Conservation (phyloP, 1,139 yeast genomes). For the Yamadazyma kanchanaburiensis region DNA sequence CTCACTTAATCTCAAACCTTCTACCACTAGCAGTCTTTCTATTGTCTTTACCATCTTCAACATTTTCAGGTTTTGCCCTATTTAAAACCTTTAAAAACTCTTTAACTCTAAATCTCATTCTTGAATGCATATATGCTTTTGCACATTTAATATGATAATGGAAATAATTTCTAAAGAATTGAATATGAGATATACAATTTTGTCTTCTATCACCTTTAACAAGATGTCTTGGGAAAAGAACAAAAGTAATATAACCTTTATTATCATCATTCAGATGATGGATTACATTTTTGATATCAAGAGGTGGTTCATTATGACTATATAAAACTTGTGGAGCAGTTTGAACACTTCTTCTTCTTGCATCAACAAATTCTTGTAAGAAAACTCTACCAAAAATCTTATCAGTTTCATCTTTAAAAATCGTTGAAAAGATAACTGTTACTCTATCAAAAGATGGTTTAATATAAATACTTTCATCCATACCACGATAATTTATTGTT, state of each 20-base stretch:
- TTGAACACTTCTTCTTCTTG: constrained; percentile 92
- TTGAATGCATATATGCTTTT: constrained; percentile 95
- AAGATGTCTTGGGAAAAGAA: constrained; percentile 71
- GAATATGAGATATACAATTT: constrained; percentile 83
- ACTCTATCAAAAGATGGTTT: constrained; percentile 95
- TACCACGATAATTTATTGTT: constrained; percentile 81
- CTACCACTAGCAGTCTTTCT: constrained; percentile 85
- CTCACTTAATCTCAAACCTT: constrained; percentile 47
- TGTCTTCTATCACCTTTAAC: constrained; percentile 70
- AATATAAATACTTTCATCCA: constrained; percentile 82
- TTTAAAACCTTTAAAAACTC: constrained; percentile 93
- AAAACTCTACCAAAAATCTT: constrained; percentile 93
- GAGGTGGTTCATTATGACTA: constrained; percentile 87
- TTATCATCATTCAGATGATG: constrained; percentile 37
- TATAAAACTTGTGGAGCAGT: constrained; percentile 97
- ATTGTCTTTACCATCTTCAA: constrained; percentile 63
- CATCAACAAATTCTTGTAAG: constrained; percentile 93
- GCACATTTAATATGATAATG: constrained; percentile 98
- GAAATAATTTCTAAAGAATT: constrained; percentile 91
- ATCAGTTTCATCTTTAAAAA: constrained; percentile 96
- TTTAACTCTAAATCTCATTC: constrained; percentile 94
- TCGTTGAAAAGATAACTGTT: constrained; percentile 91
- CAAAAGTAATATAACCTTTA: constrained; percentile 75
- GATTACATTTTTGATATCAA: constrained; percentile 60
- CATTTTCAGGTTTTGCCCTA: constrained; percentile 93